These are phyloP conservation scores for Backusella psychrophila DNA, from an alignment of 192 early-diverging fungal species.

Conservation along the genomic window DNA sequence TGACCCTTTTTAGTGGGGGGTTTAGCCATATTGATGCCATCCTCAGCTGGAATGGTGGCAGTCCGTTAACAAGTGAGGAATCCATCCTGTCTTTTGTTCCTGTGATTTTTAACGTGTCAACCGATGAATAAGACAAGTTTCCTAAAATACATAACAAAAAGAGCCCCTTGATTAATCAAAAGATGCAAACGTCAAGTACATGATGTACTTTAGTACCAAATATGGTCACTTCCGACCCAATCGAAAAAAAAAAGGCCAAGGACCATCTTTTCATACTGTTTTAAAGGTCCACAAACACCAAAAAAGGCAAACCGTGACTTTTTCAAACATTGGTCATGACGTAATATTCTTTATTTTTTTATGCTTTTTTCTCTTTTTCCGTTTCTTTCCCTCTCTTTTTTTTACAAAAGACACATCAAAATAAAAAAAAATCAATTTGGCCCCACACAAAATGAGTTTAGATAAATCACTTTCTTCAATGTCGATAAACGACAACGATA, in stretches of 20 bases:
- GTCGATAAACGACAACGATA: constrained; percentile 18
- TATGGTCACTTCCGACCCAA: neutral
- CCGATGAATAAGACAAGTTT: no score
- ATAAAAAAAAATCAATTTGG: neutral
- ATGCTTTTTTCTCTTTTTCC: neutral
- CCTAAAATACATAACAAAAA: no score
- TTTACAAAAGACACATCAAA: neutral
- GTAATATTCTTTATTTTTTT: neutral
- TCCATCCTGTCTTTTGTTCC: no score
- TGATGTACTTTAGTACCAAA: neutral
- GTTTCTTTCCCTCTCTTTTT: neutral
- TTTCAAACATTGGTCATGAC: neutral
- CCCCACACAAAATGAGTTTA: constrained; percentile 15
- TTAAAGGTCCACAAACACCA: neutral
- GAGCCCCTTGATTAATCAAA: no score
- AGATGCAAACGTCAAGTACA: no score
- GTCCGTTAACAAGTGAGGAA: no score
- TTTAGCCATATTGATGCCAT: no score
- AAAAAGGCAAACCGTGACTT: neutral
- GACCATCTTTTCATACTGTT: neutral
- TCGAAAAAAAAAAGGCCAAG: neutral
- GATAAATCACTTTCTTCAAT: constrained; percentile 21
- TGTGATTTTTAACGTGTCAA: no score
- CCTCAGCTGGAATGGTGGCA: no score
- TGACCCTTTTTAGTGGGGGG: no score